phyloP scores from a whole-genome alignment of 192 early-diverging fungal species.

The Backusella westeae region DNA sequence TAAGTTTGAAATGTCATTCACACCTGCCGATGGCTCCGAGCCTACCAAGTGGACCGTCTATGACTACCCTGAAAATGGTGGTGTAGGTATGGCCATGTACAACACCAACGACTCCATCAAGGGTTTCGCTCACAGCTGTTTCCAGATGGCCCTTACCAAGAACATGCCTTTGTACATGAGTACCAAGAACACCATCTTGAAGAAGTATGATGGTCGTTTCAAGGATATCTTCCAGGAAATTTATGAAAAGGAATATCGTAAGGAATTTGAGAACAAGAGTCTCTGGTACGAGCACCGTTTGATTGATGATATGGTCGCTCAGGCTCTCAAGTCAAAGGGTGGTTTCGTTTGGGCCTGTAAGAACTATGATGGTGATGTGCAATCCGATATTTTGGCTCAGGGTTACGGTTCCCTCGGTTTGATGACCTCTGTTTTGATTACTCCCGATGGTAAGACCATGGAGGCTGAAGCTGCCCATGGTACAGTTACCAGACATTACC shows the following conservation, averaged over 20 bases:
- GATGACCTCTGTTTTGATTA: slow-evolving; percentile 96
- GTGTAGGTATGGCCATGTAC: slow-evolving; percentile 97
- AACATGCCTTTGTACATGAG: slow-evolving; percentile 95
- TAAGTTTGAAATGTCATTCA: slow-evolving; percentile 83
- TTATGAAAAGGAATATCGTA: slow-evolving; percentile 58
- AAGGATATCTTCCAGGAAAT: slow-evolving; percentile 96
- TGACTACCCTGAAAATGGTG: slow-evolving; percentile 74
- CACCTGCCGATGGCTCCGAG: slow-evolving; percentile 60
- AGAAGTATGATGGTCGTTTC: slow-evolving; percentile 97
- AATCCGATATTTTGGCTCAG: slow-evolving; percentile 82
- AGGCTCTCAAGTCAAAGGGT: slow-evolving; percentile 93
- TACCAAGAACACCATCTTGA: slow-evolving; percentile 98
- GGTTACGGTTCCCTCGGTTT: slow-evolving; percentile 90
- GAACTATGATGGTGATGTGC: slow-evolving; percentile 84
- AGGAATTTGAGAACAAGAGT: slow-evolving; percentile 26
- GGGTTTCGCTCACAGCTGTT: slow-evolving; percentile 94
- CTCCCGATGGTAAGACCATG: slow-evolving; percentile 89
- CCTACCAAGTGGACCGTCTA: slow-evolving; percentile 66
- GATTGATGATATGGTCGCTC: slow-evolving; percentile 99
- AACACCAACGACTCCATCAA: slow-evolving; percentile 87
- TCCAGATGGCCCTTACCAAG: slow-evolving; percentile 88
- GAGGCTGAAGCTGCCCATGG: slow-evolving; percentile 67
- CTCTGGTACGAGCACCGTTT: slow-evolving; percentile 99
- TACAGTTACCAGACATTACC: slow-evolving; percentile 93
- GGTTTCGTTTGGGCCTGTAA: slow-evolving; percentile 95